phyloP scores from a whole-genome alignment of 2,329 filamentous ascomycete genomes.

The Fusarium humuli region DNA sequence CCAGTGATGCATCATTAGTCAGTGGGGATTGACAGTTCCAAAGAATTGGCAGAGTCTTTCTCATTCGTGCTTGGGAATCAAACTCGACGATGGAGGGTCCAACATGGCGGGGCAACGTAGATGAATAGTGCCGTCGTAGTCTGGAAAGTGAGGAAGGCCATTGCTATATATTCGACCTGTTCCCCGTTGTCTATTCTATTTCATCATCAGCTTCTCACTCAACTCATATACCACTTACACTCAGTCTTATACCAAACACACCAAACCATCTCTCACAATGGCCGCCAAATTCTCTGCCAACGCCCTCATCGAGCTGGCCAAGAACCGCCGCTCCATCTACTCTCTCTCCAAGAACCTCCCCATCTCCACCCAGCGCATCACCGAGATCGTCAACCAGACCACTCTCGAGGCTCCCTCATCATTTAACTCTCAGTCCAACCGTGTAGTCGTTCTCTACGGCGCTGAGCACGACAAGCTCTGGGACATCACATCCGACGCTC shows the following conservation, averaged over 20 bases:
- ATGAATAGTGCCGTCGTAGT: background rate
- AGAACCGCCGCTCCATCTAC: slow-evolving; percentile 77
- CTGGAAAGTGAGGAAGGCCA: slow-evolving; percentile 4
- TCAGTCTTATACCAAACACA: background rate
- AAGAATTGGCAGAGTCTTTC: slow-evolving; percentile 18
- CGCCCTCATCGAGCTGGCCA: slow-evolving; percentile 72
- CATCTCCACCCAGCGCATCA: slow-evolving; percentile 64
- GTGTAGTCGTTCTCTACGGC: slow-evolving; percentile 81
- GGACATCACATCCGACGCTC: slow-evolving; percentile 72
- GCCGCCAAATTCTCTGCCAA: slow-evolving; percentile 58
- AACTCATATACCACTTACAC: slow-evolving; percentile 17
- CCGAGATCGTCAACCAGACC: slow-evolving; percentile 72
- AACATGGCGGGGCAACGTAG: slow-evolving; percentile 22
- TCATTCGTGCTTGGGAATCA: background rate
- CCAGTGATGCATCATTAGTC: slow-evolving; percentile 24
- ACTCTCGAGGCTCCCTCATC: slow-evolving; percentile 78
- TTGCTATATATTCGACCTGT: slow-evolving; percentile 29
- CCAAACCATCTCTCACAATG: slow-evolving; percentile 53
- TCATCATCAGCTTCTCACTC: slow-evolving; percentile 21
- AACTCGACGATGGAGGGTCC: background rate
- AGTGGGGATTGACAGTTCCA: slow-evolving; percentile 23
- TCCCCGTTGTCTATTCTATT: background rate
- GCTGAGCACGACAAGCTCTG: slow-evolving; percentile 89
- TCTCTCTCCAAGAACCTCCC: slow-evolving; percentile 72
- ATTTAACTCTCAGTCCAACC: slow-evolving; percentile 91